Evolutionary conservation across 768 basidiomycete genomes (phyloP).

Genomic region (Leccinum rimulosum): DNA sequence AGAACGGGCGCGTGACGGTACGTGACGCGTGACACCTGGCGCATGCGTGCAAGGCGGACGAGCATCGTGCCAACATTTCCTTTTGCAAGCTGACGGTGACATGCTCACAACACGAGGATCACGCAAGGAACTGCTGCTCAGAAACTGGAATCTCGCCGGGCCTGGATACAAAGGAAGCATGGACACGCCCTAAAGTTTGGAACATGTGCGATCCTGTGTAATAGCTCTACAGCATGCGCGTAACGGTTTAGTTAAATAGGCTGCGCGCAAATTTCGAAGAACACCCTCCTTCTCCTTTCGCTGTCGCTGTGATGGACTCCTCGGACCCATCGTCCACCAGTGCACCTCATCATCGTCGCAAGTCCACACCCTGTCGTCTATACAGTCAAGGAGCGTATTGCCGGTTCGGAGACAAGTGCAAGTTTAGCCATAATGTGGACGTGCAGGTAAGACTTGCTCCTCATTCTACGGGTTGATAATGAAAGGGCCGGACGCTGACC

Average conservation of each 20-base stretch:
- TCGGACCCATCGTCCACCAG: background rate
- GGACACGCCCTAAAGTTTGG: background rate
- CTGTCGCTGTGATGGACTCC: conserved; percentile 8
- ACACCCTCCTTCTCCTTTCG: background rate
- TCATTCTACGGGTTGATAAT: background rate
- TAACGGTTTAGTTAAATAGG: background rate
- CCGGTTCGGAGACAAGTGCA: conserved; percentile 28
- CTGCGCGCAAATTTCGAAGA: background rate
- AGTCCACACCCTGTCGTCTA: conserved; percentile 18
- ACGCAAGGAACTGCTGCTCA: background rate
- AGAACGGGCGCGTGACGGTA: too few species aligned
- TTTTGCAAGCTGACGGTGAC: too few species aligned
- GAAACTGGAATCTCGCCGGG: background rate
- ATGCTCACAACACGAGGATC: background rate
- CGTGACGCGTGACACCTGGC: too few species aligned
- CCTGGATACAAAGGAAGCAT: background rate
- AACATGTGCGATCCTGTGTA: background rate
- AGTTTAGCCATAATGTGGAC: conserved; percentile 16
- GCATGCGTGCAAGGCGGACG: background rate
- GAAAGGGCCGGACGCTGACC: background rate
- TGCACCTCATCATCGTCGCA: background rate
- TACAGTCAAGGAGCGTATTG: conserved; percentile 23
- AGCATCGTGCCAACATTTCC: background rate
- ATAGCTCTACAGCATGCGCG: background rate
- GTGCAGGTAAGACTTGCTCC: conserved; percentile 6